Percentiles rank a stretch among this genome's conserved stretches.
phyloP scores from a whole-genome alignment of 2,329 filamentous ascomycete species.

The Sporothrix pallida region DNA sequence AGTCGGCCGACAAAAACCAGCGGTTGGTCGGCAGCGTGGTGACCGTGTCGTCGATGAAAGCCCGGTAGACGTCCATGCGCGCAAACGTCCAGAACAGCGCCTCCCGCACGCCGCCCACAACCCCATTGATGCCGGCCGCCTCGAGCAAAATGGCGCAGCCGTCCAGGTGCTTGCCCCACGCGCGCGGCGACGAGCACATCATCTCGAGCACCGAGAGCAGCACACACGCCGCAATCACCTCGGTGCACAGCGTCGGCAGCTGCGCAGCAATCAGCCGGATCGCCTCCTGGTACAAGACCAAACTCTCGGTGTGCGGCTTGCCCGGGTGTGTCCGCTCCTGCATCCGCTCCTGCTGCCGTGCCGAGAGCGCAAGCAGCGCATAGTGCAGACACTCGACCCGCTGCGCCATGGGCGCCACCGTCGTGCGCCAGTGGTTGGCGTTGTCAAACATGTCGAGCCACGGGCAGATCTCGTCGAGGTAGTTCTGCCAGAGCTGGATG shows the following conservation, averaged over 20 bases:
- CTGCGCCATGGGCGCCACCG: conserved; percentile 18
- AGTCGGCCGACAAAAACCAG: background rate
- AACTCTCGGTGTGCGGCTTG: background rate
- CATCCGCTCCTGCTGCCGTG: background rate
- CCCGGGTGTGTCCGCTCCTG: background rate
- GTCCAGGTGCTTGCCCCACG: background rate
- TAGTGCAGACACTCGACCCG: background rate
- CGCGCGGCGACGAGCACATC: background rate
- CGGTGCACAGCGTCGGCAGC: background rate
- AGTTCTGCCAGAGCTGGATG: background rate
- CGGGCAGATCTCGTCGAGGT: background rate
- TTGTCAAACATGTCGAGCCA: conserved; percentile 25
- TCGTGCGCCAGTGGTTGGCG: background rate
- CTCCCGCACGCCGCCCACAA: background rate
- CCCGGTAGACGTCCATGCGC: background rate
- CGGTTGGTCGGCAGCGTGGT: background rate
- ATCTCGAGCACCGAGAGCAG: background rate
- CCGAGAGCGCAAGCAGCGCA: background rate
- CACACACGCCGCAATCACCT: background rate
- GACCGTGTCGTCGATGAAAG: background rate
- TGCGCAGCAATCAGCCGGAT: background rate
- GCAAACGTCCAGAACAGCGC: background rate
- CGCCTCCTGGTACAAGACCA: background rate
- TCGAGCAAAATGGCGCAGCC: background rate
- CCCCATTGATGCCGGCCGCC: background rate